Evolutionary conservation across 139 green algal species (phyloP).

Genomic region (Tetraselmis chui): DNA sequence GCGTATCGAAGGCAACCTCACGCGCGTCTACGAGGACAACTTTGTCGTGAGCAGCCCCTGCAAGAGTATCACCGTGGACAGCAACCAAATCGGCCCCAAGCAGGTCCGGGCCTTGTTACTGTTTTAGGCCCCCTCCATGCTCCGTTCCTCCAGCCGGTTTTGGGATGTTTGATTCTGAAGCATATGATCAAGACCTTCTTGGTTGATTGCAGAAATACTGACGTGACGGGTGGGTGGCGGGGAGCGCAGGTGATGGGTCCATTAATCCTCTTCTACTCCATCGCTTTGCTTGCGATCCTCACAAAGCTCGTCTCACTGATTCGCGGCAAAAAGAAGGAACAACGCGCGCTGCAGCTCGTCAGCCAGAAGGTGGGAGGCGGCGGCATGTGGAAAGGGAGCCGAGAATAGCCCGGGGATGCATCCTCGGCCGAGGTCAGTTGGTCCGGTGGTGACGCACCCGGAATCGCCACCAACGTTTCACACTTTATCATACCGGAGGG

Average conservation of each 20-base stretch:
- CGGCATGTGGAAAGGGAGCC: no score
- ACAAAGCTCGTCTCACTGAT: not conserved
- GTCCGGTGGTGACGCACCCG: no score
- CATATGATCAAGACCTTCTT: no score
- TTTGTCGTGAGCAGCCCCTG: not conserved
- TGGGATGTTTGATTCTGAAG: no score
- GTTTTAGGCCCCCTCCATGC: not conserved
- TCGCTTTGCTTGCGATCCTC: not conserved
- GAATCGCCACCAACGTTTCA: no score
- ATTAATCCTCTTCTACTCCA: not conserved
- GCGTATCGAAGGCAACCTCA: not conserved
- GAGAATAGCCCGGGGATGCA: no score
- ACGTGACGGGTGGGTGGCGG: no score
- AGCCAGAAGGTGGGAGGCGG: not conserved
- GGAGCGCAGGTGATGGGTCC: not conserved
- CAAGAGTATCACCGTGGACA: not conserved
- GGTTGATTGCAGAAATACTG: no score
- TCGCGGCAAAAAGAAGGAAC: not conserved
- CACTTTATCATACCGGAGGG: no score
- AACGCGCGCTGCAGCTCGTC: not conserved
- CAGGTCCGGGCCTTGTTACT: not conserved
- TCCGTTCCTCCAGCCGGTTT: not conserved
- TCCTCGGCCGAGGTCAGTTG: no score
- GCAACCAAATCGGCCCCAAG: not conserved
- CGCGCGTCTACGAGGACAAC: not conserved